Conservation (phyloP, 352 stramenopile genomes). For the Phytopythium mirpurense region DNA sequence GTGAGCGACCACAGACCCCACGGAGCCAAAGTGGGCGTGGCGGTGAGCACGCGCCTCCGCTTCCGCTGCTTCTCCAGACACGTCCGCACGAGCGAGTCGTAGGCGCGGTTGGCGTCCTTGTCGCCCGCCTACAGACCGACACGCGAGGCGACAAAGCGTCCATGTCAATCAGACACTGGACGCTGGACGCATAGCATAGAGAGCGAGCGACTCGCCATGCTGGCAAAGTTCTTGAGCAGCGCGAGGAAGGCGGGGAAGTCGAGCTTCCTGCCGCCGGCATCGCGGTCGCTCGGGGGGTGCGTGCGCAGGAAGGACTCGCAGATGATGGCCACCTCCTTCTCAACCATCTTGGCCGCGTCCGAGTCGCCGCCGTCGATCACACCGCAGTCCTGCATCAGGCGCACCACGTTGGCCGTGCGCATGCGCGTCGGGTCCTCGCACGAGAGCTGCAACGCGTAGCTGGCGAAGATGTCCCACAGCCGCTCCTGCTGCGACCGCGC, state of each 20-base stretch:
- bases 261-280: slow-evolving; percentile 58
- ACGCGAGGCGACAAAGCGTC: slow-evolving; percentile 4
- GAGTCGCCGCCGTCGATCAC: slow-evolving; percentile 52
- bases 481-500: slow-evolving; percentile 63
- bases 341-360: slow-evolving; percentile 54
- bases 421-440: slow-evolving; percentile 73
- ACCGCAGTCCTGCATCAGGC: slow-evolving; percentile 71
- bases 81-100: slow-evolving; percentile 57
- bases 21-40: no score
- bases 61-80: slow-evolving; percentile 70
- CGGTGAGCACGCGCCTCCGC: slow-evolving; percentile 16
- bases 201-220: slow-evolving; percentile 35
- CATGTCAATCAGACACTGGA: not conserved
- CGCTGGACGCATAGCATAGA: not conserved
- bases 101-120: slow-evolving; percentile 40
- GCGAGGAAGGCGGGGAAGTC: slow-evolving; percentile 66
- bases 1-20: no score
- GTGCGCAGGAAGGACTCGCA: slow-evolving; percentile 65
- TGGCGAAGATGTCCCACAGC: slow-evolving; percentile 76
- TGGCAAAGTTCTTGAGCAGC: slow-evolving; percentile 60
- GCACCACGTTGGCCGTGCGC: slow-evolving; percentile 57
- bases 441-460: slow-evolving; percentile 71
- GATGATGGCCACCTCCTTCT: slow-evolving; percentile 72
- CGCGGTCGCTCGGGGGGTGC: slow-evolving; percentile 49
- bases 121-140: slow-evolving; percentile 39